Percentiles rank a stretch among this genome's conserved stretches.
Conservation (phyloP, 176 grass and related monocot genomes). For the Hordeum marinum region DNA sequence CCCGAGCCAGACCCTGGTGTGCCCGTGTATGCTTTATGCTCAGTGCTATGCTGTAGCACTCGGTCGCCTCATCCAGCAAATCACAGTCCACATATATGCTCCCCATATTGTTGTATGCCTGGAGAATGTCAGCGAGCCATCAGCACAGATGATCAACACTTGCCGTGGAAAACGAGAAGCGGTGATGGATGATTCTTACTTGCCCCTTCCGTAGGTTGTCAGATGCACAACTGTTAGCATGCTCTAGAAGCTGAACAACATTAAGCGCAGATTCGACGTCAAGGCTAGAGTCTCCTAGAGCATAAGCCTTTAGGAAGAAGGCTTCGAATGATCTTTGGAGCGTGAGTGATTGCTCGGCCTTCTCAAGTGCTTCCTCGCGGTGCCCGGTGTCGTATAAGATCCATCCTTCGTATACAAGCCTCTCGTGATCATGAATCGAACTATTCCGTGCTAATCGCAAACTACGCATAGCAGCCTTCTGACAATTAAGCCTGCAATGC, state of each 20-base stretch:
- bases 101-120: conserved; percentile 99
- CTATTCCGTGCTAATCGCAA: conserved; percentile 67
- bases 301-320: conserved; percentile 93
- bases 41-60: conserved; percentile 81
- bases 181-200: conserved; percentile 29
- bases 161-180: not conserved
- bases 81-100: conserved; percentile 93
- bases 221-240: conserved; percentile 81
- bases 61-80: conserved; percentile 76
- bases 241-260: conserved; percentile 84
- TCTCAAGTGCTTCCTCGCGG: conserved; percentile 79
- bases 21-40: conserved; percentile 92
- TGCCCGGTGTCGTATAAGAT: conserved; percentile 89
- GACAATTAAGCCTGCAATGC: conserved; percentile 71
- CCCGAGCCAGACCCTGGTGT: conserved; percentile 90
- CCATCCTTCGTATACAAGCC: conserved; percentile 96
- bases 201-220: conserved; percentile 98
- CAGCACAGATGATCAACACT: not conserved
- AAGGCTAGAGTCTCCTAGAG: conserved; percentile 70
- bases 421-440: conserved; percentile 62
- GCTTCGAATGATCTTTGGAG: conserved; percentile 92
- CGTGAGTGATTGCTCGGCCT: conserved; percentile 71
- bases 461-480: conserved; percentile 84
- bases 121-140: not conserved
- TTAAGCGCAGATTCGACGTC: conserved; percentile 51